phyloP scores from a whole-genome alignment of 768 basidiomycete genomes.

The Leucosporidium yakuticum region DNA sequence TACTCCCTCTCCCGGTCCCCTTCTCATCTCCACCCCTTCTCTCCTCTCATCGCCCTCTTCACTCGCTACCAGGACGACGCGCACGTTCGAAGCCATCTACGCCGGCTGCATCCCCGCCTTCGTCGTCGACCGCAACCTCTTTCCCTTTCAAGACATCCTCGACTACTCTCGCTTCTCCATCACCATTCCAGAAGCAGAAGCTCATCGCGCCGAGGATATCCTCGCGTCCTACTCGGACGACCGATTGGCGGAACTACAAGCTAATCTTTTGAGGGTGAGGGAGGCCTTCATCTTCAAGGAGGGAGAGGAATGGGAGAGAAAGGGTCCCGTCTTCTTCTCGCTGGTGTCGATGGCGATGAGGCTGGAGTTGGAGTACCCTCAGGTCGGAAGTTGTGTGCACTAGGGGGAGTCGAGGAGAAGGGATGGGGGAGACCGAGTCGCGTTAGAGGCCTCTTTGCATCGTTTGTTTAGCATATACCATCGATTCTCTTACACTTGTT shows the following conservation, averaged over 20 bases:
- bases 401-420: not conserved
- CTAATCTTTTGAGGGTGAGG: constrained; percentile 43
- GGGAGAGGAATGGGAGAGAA: constrained; percentile 41
- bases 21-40: too few relatives aligned
- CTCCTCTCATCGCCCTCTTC: too few relatives aligned
- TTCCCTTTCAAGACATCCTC: constrained; percentile 46
- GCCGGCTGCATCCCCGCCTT: constrained; percentile 49
- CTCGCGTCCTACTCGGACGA: constrained; percentile 41
- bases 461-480: too few relatives aligned
- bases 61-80: constrained; percentile 42
- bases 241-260: constrained; percentile 43
- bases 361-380: constrained; percentile 40
- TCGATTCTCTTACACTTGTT: too few relatives aligned
- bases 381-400: constrained; percentile 15
- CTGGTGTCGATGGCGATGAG: constrained; percentile 44
- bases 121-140: constrained; percentile 45
- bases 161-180: constrained; percentile 47
- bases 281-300: constrained; percentile 44
- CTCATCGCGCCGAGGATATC: constrained; percentile 45
- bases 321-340: constrained; percentile 45
- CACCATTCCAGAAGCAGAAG: constrained; percentile 43
- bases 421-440: not conserved
- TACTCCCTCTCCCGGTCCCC: not conserved
- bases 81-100: constrained; percentile 46
- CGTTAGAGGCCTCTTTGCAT: too few relatives aligned